phyloP scores from a whole-genome alignment of 2,329 filamentous ascomycete species.

The Beauveria scarabaeidicola region DNA sequence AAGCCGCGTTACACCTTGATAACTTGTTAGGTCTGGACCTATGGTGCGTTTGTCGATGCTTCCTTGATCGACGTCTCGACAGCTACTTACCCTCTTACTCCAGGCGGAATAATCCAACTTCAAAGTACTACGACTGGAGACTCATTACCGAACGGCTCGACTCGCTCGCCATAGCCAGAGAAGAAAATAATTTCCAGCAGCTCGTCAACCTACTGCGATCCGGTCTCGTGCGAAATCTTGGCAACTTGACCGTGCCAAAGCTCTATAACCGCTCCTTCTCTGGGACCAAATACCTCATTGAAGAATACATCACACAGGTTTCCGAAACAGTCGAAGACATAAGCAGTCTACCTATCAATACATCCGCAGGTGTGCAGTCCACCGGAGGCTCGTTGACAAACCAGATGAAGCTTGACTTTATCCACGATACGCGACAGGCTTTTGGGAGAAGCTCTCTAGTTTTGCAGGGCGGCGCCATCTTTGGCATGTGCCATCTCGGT shows the following conservation, averaged over 20 bases:
- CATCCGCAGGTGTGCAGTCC: slow-evolving; percentile 26
- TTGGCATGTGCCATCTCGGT: slow-evolving; percentile 82
- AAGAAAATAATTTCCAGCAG: slow-evolving; percentile 62
- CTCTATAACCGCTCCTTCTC: slow-evolving; percentile 80
- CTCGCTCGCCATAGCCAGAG: slow-evolving; percentile 59
- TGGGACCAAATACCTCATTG: slow-evolving; percentile 83
- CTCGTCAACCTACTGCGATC: slow-evolving; percentile 75
- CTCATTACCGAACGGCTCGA: slow-evolving; percentile 72
- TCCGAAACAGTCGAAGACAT: slow-evolving; percentile 75
- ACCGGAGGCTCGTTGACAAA: slow-evolving; percentile 45
- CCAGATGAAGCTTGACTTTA: slow-evolving; percentile 74
- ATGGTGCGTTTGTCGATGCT: slow-evolving; percentile 46
- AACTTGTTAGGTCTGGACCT: slow-evolving; percentile 70
- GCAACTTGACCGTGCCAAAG: slow-evolving; percentile 74
- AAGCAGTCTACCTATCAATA: slow-evolving; percentile 52
- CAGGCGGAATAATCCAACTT: slow-evolving; percentile 75
- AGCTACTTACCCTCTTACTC: slow-evolving; percentile 5
- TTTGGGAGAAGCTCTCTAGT: slow-evolving; percentile 82
- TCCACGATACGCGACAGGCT: slow-evolving; percentile 80
- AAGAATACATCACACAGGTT: slow-evolving; percentile 81
- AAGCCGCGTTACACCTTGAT: slow-evolving; percentile 75
- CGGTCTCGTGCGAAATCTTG: slow-evolving; percentile 74
- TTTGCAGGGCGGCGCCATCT: slow-evolving; percentile 83
- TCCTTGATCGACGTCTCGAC: background rate
- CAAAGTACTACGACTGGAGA: slow-evolving; percentile 76